phyloP scores from a whole-genome alignment of 2,329 filamentous ascomycete genomes.

The Talaromyces sp. region DNA sequence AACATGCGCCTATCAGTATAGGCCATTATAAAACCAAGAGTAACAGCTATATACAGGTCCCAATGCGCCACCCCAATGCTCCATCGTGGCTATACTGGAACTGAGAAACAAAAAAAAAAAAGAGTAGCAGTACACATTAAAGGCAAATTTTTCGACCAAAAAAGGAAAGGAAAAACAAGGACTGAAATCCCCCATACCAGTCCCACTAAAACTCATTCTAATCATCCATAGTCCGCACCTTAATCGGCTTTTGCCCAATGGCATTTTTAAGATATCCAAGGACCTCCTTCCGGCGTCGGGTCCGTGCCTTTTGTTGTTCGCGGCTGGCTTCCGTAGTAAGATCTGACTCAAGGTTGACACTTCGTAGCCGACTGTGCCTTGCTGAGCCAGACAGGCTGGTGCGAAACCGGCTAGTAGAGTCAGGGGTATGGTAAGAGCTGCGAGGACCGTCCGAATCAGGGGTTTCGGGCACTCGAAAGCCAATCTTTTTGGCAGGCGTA shows the following conservation, averaged over 20 bases:
- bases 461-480: constrained; percentile 28
- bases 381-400: constrained; percentile 31
- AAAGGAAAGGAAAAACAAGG: background rate
- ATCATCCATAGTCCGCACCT: constrained; percentile 21
- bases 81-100: background rate
- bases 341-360: constrained; percentile 22
- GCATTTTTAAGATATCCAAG: constrained; percentile 22
- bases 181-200: background rate
- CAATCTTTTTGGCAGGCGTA: constrained; percentile 29
- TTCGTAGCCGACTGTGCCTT: constrained; percentile 27
- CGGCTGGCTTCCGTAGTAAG: constrained; percentile 24
- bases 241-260: constrained; percentile 16
- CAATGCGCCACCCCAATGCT: background rate
- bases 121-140: background rate
- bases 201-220: constrained; percentile 4
- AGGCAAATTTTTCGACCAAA: background rate
- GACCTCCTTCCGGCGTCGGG: constrained; percentile 24
- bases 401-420: constrained; percentile 32
- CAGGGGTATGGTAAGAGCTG: constrained; percentile 37
- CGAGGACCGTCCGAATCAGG: constrained; percentile 31
- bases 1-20: background rate
- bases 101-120: background rate
- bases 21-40: background rate
- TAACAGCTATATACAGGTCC: constrained; percentile 1
- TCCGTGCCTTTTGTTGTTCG: constrained; percentile 31